These are phyloP conservation scores for Daldinia bambusicola DNA, from an alignment of 495 filamentous ascomycete genomes.

Conservation along the genomic window DNA sequence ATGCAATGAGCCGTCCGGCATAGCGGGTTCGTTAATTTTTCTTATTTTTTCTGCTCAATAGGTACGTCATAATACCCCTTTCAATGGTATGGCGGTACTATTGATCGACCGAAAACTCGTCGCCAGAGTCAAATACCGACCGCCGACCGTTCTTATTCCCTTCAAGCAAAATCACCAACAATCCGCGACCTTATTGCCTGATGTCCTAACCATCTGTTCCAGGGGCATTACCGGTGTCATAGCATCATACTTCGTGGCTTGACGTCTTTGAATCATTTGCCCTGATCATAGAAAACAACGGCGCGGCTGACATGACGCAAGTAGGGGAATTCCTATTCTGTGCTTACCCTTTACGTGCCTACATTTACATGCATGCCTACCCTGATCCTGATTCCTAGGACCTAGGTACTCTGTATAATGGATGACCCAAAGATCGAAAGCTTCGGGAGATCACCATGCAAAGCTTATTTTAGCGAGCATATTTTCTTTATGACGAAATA, in stretches of 20 bases:
- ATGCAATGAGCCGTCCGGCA: background rate
- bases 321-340: background rate
- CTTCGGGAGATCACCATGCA: background rate
- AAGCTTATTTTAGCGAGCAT: background rate
- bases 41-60: background rate
- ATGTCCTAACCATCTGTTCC: background rate
- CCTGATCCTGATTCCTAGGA: background rate
- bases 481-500: constrained; percentile 1
- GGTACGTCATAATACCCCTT: constrained; percentile 24
- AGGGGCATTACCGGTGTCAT: constrained; percentile 1
- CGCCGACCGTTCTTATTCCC: constrained; percentile 24
- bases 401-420: background rate
- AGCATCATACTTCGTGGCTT: background rate
- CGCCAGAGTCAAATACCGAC: constrained; percentile 31
- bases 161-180: background rate
- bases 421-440: background rate
- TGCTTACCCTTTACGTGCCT: background rate
- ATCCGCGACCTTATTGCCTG: background rate
- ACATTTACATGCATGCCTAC: background rate
- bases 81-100: constrained; percentile 10
- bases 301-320: background rate
- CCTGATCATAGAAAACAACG: background rate
- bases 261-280: background rate
- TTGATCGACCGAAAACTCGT: constrained; percentile 21
- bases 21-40: background rate